Base-by-base conservation (phyloP, 148 eudicot species). In the Chenopodium suecicum region DNA sequence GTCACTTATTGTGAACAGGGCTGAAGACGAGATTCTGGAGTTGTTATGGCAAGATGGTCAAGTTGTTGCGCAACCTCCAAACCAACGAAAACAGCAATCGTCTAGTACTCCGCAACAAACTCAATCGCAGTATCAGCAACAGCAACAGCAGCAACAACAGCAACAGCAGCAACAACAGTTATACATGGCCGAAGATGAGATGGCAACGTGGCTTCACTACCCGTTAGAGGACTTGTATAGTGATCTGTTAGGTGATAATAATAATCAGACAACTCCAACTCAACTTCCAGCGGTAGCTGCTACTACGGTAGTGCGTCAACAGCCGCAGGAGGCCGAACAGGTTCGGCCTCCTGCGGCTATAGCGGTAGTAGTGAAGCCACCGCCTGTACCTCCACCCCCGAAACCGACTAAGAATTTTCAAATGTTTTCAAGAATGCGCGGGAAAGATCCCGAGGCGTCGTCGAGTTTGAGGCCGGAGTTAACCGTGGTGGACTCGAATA, bases 141-240 rank as follows among this genome's bases (percentile, higher is more conserved):
- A 46, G 0, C 52, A 62, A 19, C 1, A 6, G 25, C 23, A 23
- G 4, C 66, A 23, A 0, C 8, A 46, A 2, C 76, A 73, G 0
- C 60, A 37, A 6, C 81, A 63, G 80, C 81, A 80, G 16, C 63
- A 82, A 1, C 41, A 29, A 27, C 83, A 74, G 3, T 75, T 88
- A 16, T 89, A 86, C 75, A 90, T 91, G 83, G 91, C 86, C 10
- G 94, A 91, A 50, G 93, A 90, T 25, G 97, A 91, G 83, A 89
- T 90, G 95, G 87, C 89, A 14, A 80, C 93, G 0, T 93, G 97
- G 97, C 87, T 93, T 44, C 93, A 93, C 48, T 89, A 80, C 75
- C 93, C 95, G 0, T 50, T 84, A 8, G 94, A 91, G 3, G 87
- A 92, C 65, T 75, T 91, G 60, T 90, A 91, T 70, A 50, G 86